Evolutionary conservation across 345 rosid genomes (phyloP).

Genomic region (Jatropha curcas): DNA sequence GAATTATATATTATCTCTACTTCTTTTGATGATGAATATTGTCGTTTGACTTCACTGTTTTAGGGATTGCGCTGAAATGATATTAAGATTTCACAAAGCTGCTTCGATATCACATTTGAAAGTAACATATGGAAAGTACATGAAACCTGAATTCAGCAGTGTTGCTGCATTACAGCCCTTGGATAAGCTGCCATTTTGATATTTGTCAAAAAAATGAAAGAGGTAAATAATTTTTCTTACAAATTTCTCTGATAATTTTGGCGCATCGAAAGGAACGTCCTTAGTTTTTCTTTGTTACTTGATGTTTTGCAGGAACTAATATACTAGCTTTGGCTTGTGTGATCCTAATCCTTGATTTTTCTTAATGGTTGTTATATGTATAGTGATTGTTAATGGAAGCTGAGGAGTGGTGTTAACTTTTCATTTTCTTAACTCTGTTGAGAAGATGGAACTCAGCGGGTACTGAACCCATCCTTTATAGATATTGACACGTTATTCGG

Average conservation of each 20-base stretch:
- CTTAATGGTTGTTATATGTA: too few species aligned
- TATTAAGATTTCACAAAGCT: slow-evolving; percentile 65
- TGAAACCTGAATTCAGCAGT: slow-evolving; percentile 39
- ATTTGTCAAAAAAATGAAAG: not conserved
- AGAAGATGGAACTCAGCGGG: too few species aligned
- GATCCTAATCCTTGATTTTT: too few species aligned
- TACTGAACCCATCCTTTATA: too few species aligned
- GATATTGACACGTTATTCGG: too few species aligned
- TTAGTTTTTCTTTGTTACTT: not conserved
- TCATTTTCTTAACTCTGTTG: too few species aligned
- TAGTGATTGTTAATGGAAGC: too few species aligned
- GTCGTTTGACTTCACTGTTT: slow-evolving; percentile 1
- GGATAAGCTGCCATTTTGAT: slow-evolving; percentile 43
- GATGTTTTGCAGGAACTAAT: not conserved
- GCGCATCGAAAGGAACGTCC: not conserved
- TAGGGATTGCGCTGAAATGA: slow-evolving; percentile 87
- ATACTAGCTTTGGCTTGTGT: not conserved
- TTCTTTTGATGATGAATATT: not conserved
- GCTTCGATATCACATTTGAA: slow-evolving; percentile 57
- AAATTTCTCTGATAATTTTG: not conserved
- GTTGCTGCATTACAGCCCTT: slow-evolving; percentile 68
- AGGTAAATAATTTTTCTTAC: not conserved
- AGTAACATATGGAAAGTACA: slow-evolving; percentile 79
- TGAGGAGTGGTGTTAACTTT: too few species aligned
- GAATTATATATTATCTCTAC: not conserved